Evolutionary conservation across 768 basidiomycete genomes (phyloP), one percentile per base, ranked within the genome.

Genomic region (Cystoderma amianthinum): DNA sequence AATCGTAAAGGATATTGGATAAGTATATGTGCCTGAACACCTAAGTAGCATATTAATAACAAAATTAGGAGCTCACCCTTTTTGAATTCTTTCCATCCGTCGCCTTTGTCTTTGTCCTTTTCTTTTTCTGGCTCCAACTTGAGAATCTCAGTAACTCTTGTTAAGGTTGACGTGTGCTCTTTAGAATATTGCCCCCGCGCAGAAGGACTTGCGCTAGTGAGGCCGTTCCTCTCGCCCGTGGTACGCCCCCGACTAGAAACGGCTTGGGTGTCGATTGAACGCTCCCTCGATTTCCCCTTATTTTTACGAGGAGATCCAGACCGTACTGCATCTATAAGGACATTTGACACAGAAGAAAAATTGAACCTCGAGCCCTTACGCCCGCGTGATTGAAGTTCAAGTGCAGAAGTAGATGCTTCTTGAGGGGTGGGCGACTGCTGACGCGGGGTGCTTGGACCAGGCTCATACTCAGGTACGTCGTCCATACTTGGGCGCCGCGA

Each of bases 1-100:
- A 42, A 99, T 81, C 13, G 81, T 70, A 58, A 97, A 93, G 11
- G 87, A 87, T 53, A 99, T 86, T 2, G 95, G 95, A 61, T 91
- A 98, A 13, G 85, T 90, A 58, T 98, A 97, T 4, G 80, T 85
- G 15, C 93, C 93, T 88, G 9, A 28, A 7, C n/a, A 18, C 25
- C 7, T 23, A 19, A 19, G 5, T 12, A 42, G 41, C 11, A 12
- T 34, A 32, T 32, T n/a, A 41, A n/a, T n/a, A n/a, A n/a, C n/a
- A n/a, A n/a, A 25, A 28, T 32, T 12, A n/a, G 23, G 15, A 28
- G 25, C 67, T 28, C 41, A 85, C 92, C 93, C 65, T 85, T 81
- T 51, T 82, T 78, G 59, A 95, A 95, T 58, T 94, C 84, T 55
- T 84, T 83, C 90, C 91, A 97, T 3, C 72, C 70, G 38, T 72